These are phyloP conservation scores for Neoascochyta sp. DNA, from an alignment of 2,329 filamentous ascomycete genomes.

Conservation along the genomic window DNA sequence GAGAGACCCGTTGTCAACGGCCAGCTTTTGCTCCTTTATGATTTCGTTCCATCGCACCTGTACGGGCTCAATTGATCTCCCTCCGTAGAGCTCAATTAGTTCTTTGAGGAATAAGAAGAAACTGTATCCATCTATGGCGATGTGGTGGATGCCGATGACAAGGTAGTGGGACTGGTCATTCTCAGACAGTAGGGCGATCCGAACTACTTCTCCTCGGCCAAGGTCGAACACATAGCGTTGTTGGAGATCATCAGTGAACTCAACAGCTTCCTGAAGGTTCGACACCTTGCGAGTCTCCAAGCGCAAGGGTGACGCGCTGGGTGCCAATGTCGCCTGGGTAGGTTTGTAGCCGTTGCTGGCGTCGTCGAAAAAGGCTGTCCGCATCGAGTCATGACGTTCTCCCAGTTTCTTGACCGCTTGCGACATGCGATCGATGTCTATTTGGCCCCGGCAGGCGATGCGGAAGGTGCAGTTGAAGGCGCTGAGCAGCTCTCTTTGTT, in stretches of 20 bases:
- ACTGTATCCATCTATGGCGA: background rate
- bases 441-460: no score
- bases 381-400: no score
- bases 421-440: no score
- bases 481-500: no score
- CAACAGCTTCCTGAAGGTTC: background rate
- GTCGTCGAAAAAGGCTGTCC: no score
- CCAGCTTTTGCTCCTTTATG: background rate
- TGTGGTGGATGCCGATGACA: background rate
- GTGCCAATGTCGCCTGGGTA: no score
- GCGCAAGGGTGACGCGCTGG: background rate
- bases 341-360: no score
- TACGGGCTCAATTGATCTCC: background rate
- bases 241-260: background rate
- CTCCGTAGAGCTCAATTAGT: background rate
- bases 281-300: background rate
- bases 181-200: background rate
- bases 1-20: background rate
- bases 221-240: background rate
- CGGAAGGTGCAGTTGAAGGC: no score
- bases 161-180: background rate
- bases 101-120: background rate
- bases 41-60: background rate
- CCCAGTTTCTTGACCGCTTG: no score
- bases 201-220: background rate